Percentiles rank a stretch among this genome's conserved stretches.
phyloP scores from a whole-genome alignment of 208 protist genomes.

The Giardia duodenalis region DNA sequence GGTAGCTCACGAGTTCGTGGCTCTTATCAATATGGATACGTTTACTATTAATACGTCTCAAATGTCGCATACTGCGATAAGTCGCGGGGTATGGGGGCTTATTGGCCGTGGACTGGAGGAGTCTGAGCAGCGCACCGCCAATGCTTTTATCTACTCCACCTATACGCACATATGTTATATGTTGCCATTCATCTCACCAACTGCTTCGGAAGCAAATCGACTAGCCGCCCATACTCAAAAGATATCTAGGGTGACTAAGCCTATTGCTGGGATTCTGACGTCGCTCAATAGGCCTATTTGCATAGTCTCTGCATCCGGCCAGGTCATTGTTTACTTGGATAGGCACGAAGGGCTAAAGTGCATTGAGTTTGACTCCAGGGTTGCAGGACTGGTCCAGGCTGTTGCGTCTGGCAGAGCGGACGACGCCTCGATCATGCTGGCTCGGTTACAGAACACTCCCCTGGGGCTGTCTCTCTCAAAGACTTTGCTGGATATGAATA shows the following conservation, averaged over 20 bases:
- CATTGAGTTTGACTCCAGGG: slow-evolving; percentile 17
- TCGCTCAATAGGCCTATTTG: background rate
- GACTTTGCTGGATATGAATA: background rate
- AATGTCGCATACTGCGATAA: background rate
- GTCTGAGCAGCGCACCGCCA: background rate
- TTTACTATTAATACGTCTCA: background rate
- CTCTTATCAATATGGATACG: background rate
- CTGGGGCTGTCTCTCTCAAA: background rate
- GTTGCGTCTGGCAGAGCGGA: background rate
- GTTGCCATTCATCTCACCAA: background rate
- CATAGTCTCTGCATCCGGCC: background rate
- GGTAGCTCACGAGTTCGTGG: background rate
- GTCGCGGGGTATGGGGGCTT: background rate
- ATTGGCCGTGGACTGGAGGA: background rate
- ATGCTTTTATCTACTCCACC: background rate
- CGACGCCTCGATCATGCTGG: background rate
- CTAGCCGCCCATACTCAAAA: too few species aligned
- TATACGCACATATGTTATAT: background rate
- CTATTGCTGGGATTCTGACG: background rate
- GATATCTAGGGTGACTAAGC: too few species aligned
- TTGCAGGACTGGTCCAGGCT: background rate
- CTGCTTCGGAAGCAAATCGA: too few species aligned
- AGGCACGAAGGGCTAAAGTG: background rate
- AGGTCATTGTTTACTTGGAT: background rate
- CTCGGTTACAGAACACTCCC: background rate